Evolutionary conservation across 768 basidiomycete genomes (phyloP).

Genomic region (Podaxis carcinomalis): DNA sequence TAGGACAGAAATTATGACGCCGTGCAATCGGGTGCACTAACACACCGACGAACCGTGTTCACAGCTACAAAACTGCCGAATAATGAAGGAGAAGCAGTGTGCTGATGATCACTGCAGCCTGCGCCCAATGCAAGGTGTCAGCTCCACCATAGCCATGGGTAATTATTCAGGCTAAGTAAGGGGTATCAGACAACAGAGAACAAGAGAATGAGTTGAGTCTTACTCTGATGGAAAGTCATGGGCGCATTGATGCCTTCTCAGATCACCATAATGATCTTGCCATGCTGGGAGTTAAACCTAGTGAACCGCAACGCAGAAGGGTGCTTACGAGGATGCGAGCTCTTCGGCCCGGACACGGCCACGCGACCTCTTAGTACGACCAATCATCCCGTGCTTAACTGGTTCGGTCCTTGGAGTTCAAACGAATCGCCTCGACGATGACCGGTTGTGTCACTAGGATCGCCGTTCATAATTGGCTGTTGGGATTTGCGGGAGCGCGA

Average conservation of each 20-base stretch:
- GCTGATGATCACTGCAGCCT: neutral
- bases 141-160: neutral
- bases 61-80: neutral
- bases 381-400: neutral
- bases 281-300: neutral
- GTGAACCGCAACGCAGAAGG: neutral
- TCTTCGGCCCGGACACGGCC: neutral
- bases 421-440: neutral
- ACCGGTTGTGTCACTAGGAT: neutral
- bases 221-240: neutral
- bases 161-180: neutral
- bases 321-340: neutral
- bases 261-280: neutral
- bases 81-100: neutral
- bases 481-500: slow-evolving; percentile 20
- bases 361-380: neutral
- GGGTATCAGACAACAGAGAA: neutral
- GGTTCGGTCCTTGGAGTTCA: neutral
- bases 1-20: too few relatives aligned
- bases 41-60: too few relatives aligned
- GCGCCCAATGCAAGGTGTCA: neutral
- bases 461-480: slow-evolving; percentile 14
- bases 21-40: too few relatives aligned
- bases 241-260: neutral
- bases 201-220: neutral